Evolutionary conservation across 2,329 filamentous ascomycete species (phyloP), one percentile per base, ranked within the genome.

Genomic region (Thelonectria rubi): DNA sequence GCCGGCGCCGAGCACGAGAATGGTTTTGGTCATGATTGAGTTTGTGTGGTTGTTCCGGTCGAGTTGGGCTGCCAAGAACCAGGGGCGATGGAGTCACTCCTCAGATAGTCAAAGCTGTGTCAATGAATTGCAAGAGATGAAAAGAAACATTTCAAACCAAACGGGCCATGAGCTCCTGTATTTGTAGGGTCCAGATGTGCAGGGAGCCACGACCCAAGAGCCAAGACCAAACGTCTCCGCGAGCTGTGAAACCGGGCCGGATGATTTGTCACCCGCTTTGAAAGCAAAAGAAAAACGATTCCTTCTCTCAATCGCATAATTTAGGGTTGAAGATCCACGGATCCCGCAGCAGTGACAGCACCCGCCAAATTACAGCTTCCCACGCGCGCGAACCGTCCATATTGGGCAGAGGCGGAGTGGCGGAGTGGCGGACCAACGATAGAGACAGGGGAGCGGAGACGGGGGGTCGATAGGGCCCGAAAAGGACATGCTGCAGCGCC

Each of bases 1-100:
- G 70, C 81, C 80, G 34, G 80, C 81, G 34, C 84, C 84, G 5
- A 86, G 77, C 52, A 86, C 74, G 42, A 86, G 79, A 52, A 86
- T 77, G 32, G 78, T 80, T 61, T 76, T 74, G 67, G 73, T 24
- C 24, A 24, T 39, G 18, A 12, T 42, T 34, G 15, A 26, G 4
- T 24, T 6, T 18, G 21, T 34, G 26, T 8, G 20, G n/a, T n/a
- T n/a, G n/a, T n/a, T n/a, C n/a, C n/a, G n/a, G 51, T 58, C n/a
- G 24, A 48, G 39, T 11, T 21, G 18, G 32, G 8, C 14, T 18
- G 40, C 18, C 12, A 17, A 18, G 7, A 34, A 5, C 32, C 21
- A 34, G 18, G 14, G 21, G 5, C 20, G 4, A 21, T 32, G 15
- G 20, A 37, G 21, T 43, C 18, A 17, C 30, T 12, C 3, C 32